These are phyloP conservation scores for Obba rivulosa DNA, from an alignment of 768 basidiomycete species.

Conservation along the genomic window DNA sequence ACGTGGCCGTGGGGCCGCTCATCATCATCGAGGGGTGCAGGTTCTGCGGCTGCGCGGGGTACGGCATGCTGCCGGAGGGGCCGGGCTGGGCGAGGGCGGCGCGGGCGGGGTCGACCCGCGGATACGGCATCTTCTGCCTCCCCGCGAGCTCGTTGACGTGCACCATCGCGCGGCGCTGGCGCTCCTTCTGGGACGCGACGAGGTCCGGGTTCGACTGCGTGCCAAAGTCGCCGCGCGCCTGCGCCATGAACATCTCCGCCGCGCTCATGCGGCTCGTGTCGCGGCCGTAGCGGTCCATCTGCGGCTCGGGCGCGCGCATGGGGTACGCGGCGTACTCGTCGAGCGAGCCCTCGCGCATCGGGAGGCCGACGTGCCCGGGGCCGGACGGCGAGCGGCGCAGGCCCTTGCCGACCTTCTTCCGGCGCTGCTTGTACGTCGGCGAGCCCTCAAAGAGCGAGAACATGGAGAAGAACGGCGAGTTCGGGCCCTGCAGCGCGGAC, in stretches of 20 bases:
- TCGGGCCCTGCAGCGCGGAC: conserved; percentile 19
- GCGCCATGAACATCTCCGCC: conserved; percentile 63
- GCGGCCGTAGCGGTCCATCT: conserved; percentile 27
- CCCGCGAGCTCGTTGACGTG: conserved; percentile 4
- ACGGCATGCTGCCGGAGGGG: conserved; percentile 1
- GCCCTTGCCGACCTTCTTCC: conserved; percentile 62
- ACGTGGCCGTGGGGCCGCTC: not conserved
- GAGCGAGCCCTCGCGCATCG: conserved; percentile 1
- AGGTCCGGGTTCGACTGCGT: conserved; percentile 22
- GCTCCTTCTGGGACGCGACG: conserved; percentile 24
- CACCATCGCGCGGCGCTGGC: conserved; percentile 25
- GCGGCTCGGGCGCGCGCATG: conserved; percentile 19
- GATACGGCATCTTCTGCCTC: not conserved
- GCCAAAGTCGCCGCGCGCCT: conserved; percentile 52
- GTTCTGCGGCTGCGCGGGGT: not conserved
- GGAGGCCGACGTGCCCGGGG: not conserved
- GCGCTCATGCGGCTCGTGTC: conserved; percentile 38
- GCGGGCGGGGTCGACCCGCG: conserved; percentile 2
- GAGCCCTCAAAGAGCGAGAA: conserved; percentile 80
- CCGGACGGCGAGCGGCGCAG: conserved; percentile 10
- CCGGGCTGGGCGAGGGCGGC: conserved; percentile 9
- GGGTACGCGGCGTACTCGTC: not conserved
- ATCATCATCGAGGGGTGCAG: conserved; percentile 2
- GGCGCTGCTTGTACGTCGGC: conserved; percentile 84
- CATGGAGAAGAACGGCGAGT: conserved; percentile 51